phyloP scores from a whole-genome alignment of 1,284 basidiomycete species.

The Puccinia triticina region DNA sequence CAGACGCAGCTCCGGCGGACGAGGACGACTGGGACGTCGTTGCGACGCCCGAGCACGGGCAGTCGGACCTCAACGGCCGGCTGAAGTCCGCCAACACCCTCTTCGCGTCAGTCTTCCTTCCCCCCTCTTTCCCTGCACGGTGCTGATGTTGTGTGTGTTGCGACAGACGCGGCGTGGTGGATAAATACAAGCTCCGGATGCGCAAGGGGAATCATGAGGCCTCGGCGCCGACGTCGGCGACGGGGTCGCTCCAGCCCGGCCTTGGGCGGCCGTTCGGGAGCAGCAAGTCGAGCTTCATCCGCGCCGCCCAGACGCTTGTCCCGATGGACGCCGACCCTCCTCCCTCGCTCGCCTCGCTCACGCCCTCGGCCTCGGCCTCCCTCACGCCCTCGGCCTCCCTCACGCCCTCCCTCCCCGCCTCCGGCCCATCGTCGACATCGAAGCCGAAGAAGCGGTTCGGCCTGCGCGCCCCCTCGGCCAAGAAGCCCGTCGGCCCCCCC shows the following conservation, averaged over 20 bases:
- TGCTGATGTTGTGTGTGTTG: conserved; percentile 60
- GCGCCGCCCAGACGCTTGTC: conserved; percentile 17
- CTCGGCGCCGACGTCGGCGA: background rate
- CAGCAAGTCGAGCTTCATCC: conserved; percentile 30
- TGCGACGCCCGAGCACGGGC: conserved; percentile 68
- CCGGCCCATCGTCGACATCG: background rate
- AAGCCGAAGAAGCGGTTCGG: conserved; percentile 10
- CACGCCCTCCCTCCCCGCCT: background rate
- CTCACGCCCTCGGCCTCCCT: background rate
- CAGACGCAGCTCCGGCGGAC: too few species aligned
- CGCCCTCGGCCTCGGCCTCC: too few species aligned
- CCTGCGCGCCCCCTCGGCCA: background rate
- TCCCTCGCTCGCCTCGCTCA: too few species aligned
- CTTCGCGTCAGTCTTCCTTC: conserved; percentile 79
- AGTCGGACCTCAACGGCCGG: conserved; percentile 73
- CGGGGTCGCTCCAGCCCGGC: background rate
- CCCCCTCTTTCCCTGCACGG: conserved; percentile 77
- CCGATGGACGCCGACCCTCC: background rate
- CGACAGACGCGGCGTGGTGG: conserved; percentile 29
- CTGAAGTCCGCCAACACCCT: conserved; percentile 70
- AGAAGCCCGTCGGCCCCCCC: background rate
- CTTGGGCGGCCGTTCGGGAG: background rate
- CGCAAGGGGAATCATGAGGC: conserved; percentile 33
- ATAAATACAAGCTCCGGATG: conserved; percentile 45
- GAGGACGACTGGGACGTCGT: conserved; percentile 86